phyloP scores from a whole-genome alignment of 1,284 basidiomycete genomes.

The Cryptococcus jaspeensis region DNA sequence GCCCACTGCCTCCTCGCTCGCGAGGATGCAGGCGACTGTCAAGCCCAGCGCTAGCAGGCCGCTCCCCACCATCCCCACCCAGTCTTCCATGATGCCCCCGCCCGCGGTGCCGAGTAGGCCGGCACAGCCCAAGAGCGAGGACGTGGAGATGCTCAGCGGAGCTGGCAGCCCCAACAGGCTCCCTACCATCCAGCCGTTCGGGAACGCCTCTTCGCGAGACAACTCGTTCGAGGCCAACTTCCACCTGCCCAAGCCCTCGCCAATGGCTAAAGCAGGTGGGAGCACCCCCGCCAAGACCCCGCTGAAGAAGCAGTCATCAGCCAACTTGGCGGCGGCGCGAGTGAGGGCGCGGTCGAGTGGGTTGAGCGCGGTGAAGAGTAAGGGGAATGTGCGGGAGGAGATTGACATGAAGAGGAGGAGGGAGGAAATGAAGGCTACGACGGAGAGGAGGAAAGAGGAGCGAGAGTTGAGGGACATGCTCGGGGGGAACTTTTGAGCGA shows the following conservation, averaged over 20 bases:
- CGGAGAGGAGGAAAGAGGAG: slow-evolving; percentile 38
- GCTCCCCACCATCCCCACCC: slow-evolving; percentile 16
- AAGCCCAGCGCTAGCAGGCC: slow-evolving; percentile 27
- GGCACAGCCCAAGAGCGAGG: background rate
- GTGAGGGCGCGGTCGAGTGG: slow-evolving; percentile 16
- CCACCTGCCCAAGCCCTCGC: slow-evolving; percentile 11
- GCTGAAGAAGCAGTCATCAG: background rate
- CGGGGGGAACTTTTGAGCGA: slow-evolving; percentile 4
- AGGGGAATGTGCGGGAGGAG: slow-evolving; percentile 24
- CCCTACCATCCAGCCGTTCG: slow-evolving; percentile 27
- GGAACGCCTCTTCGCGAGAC: slow-evolving; percentile 29
- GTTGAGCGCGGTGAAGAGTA: slow-evolving; percentile 30
- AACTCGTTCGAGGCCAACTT: slow-evolving; percentile 26
- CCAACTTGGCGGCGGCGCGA: slow-evolving; percentile 9
- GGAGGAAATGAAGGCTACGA: slow-evolving; percentile 35
- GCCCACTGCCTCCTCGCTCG: slow-evolving; percentile 42
- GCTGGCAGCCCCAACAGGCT: background rate
- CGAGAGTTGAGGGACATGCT: slow-evolving; percentile 42
- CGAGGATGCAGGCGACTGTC: slow-evolving; percentile 47
- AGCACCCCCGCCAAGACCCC: background rate
- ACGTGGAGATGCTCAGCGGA: background rate
- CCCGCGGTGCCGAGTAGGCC: background rate
- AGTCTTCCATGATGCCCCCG: background rate
- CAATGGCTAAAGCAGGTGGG: background rate
- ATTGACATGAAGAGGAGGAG: slow-evolving; percentile 28